Evolutionary conservation across 2,329 filamentous ascomycete genomes (phyloP), one percentile per base, ranked within the genome.

Genomic region (Grosmannia clavigera): DNA sequence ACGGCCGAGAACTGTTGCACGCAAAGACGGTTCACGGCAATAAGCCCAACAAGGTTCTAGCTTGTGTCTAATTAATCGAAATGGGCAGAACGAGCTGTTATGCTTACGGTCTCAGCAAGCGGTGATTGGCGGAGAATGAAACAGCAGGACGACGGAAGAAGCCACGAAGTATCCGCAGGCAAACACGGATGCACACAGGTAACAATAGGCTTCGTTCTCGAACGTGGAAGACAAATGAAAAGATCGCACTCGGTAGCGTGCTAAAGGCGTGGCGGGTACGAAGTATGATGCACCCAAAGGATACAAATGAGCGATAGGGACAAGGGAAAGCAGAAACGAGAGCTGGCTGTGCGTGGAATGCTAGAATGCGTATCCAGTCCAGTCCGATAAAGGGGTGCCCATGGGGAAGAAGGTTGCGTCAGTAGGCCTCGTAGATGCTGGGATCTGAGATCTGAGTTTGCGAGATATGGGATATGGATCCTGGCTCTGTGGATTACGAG

Each of bases 21-120:
- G 50, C 57, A 59, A 25, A 35, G 48, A 57, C 35, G 54, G 40
- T 25, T 54, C 38, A 53, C 60, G 22, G 60, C 57, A 57, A 57
- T 57, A 50, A 31, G 52, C 22, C 53, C 33, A 31, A 38, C 33
- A 3, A 22, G 16, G n/a, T 35, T 55, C 50, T 6, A 52, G 25
- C 16, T 19, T n/a, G 16, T 5, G 43, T 19, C 19, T 9, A n/a
- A 46, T n/a, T 46, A 46, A 46, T 46, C 43, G 16, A n/a, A 19
- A 46, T 19, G 43, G 43, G 22, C 5, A n/a, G 43, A n/a, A 5
- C 9, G 43, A n/a, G 16, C 19, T 46, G 43, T 5, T n/a, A n/a
- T 43, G 43, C 22, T 46, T 46, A 46, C 43, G 19, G 19, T n/a
- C 43, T 27, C 48, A 10, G 16, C 25, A 31, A 52, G 50, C 50